Conservation (phyloP, 768 basidiomycete species). For the Leccinum boreale region DNA sequence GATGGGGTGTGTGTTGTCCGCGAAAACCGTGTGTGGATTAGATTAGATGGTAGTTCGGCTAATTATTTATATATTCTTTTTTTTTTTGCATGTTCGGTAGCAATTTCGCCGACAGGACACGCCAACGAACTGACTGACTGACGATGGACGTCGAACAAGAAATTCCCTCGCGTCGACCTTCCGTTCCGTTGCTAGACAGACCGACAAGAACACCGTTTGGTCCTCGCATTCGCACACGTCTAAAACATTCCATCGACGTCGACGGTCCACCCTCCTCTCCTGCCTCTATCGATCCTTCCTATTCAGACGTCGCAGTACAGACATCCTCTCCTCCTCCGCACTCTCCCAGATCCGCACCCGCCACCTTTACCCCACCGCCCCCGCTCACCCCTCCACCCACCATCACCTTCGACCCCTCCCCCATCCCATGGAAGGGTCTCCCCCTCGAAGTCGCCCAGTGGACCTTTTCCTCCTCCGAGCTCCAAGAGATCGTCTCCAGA, state of each 20-base stretch:
- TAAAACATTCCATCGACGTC: constrained; percentile 11
- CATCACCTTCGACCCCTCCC: constrained; percentile 53
- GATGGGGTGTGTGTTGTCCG: constrained; percentile 9
- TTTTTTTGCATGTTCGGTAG: not conserved
- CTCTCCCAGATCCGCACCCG: not conserved
- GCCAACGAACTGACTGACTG: no score
- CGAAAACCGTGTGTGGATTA: constrained; percentile 23
- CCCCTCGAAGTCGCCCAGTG: constrained; percentile 69
- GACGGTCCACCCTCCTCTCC: not conserved
- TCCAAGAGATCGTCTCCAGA: constrained; percentile 69
- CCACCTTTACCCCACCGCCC: constrained; percentile 27
- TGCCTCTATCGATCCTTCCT: not conserved
- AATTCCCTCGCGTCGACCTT: constrained; percentile 4
- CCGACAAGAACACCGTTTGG: constrained; percentile 22
- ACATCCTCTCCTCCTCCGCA: not conserved
- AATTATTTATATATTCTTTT: not conserved
- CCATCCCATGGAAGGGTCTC: constrained; percentile 65
- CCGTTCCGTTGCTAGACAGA: constrained; percentile 18
- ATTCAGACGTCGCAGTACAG: not conserved
- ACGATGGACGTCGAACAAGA: not conserved
- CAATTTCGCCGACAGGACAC: no score
- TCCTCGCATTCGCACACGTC: constrained; percentile 17
- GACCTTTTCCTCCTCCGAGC: constrained; percentile 48
- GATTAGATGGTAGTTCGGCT: constrained; percentile 10
- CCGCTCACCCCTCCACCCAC: constrained; percentile 46